Conservation (phyloP, 2,329 filamentous ascomycete genomes). For the Paecilomyces dactylethromorphus region DNA sequence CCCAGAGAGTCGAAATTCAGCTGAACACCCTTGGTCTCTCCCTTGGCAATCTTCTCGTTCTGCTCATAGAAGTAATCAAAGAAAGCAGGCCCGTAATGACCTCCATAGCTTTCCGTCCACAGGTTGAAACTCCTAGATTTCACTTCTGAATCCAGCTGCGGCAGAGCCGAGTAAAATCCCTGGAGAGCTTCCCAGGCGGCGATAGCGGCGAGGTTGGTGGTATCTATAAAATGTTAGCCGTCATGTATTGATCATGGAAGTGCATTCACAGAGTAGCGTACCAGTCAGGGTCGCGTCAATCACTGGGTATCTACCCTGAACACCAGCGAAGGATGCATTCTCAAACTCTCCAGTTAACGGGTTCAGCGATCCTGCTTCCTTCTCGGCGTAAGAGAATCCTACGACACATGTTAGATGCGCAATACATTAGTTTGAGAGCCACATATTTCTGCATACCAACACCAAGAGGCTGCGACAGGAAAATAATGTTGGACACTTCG, state of each 20-base stretch:
- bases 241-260: not conserved
- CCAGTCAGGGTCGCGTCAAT: constrained; percentile 43
- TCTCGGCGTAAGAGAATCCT: constrained; percentile 30
- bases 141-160: constrained; percentile 43
- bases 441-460: constrained; percentile 33
- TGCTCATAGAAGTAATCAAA: constrained; percentile 53
- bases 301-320: constrained; percentile 43
- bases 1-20: constrained; percentile 51
- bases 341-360: constrained; percentile 40
- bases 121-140: constrained; percentile 51
- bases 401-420: constrained; percentile 1
- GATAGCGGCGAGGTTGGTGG: constrained; percentile 50
- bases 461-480: constrained; percentile 56
- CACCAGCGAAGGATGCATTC: constrained; percentile 35
- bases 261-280: constrained; percentile 8
- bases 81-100: constrained; percentile 50
- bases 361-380: constrained; percentile 36
- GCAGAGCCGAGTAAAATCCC: constrained; percentile 46
- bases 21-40: constrained; percentile 40
- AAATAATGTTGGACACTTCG: constrained; percentile 54
- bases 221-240: constrained; percentile 30
- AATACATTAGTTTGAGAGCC: not conserved
- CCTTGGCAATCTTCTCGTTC: constrained; percentile 49
- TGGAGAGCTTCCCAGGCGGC: constrained; percentile 52
- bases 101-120: constrained; percentile 51